Base-by-base conservation (phyloP, 2,329 filamentous ascomycete species). In the Neocucurbitaria cava region DNA sequence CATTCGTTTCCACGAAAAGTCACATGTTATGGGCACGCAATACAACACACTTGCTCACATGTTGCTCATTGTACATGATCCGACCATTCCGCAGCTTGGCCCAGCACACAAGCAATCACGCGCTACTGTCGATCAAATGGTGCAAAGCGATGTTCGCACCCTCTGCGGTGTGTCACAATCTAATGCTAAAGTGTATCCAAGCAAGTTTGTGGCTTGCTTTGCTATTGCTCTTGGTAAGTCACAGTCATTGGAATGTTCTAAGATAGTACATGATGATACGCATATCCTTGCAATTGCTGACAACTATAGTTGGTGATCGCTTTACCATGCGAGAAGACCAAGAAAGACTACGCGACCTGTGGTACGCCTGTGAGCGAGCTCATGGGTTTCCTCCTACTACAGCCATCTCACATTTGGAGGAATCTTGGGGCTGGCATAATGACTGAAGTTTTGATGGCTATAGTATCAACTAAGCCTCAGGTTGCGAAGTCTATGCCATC, bases 41-140 rank as follows among this genome's bases (percentile, higher is more conserved):
- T 75, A 76, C 52, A 73, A 72, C 41, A 71, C 69, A 15, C 61
- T 75, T 5, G 72, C 72, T 33, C 73, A 74, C 38, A 65, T 74
- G 50, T 53, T 76, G 7, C 54, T 76, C 7, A 67, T 73, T 9
- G 71, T 75, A 1, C 71, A 76, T 39, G 68, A 76, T 44, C 73
- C 73, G 7, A 70, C 67, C 0, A 72, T 74, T n/a, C 72, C 72
- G 9, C 72, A 75, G 49, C 60, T 75, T 18, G 72, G 72, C 1
- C 72, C 71, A 7, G 65, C 68, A 33, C 68, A 72, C 28, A 74
- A 67, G 41, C 67, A 72, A 41, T 69, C 70, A 17, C 66, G 70
- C 9, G 62, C 60, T 6, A 55, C 65, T 7, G 66, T 76, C 5
- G 72, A 76, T 33, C 67, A 55, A 54, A 66, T 65, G 40, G 71